A percentile compares a stretch with the other conserved stretches of the same genome.
Conservation (phyloP, 345 rosid species). For the Gossypium sturtianum region DNA sequence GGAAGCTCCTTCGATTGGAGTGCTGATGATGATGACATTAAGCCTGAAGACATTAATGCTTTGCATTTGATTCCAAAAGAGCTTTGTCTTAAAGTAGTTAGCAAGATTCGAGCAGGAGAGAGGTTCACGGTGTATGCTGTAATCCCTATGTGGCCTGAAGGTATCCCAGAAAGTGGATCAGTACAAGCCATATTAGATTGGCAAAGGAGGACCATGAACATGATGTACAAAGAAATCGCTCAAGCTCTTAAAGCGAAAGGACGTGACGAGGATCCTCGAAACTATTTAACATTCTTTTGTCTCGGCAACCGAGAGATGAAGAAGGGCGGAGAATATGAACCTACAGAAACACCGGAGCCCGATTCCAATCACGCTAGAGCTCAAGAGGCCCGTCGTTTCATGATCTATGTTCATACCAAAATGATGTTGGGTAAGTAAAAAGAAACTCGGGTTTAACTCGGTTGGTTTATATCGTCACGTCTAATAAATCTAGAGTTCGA, state of each 20-base stretch:
- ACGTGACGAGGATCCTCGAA: conserved; percentile 66
- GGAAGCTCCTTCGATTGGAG: conserved; percentile 89
- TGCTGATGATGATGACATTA: conserved; percentile 67
- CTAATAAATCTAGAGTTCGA: no score
- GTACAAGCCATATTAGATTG: conserved; percentile 97
- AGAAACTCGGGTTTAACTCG: no score
- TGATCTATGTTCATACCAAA: conserved; percentile 98
- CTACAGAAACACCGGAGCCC: conserved; percentile 73
- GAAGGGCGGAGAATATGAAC: conserved; percentile 80
- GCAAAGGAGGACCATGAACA: conserved; percentile 94
- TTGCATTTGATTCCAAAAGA: conserved; percentile 92
- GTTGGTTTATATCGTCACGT: no score
- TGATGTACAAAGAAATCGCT: conserved; percentile 85
- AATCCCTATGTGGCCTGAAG: conserved; percentile 99
- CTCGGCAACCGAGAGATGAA: conserved; percentile 88
- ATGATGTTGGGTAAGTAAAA: conserved; percentile 72
- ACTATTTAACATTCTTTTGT: conserved; percentile 89
- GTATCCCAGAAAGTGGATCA: conserved; percentile 82
- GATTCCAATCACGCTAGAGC: conserved; percentile 76
- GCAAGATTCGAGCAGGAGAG: conserved; percentile 86
- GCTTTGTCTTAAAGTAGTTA: conserved; percentile 83
- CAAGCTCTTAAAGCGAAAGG: conserved; percentile 72
- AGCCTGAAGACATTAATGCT: conserved; percentile 80
- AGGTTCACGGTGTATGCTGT: conserved; percentile 77
- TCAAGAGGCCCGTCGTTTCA: conserved; percentile 94